phyloP scores from a whole-genome alignment of 164 flowering plant genomes.

The Kingdonia uniflora region DNA sequence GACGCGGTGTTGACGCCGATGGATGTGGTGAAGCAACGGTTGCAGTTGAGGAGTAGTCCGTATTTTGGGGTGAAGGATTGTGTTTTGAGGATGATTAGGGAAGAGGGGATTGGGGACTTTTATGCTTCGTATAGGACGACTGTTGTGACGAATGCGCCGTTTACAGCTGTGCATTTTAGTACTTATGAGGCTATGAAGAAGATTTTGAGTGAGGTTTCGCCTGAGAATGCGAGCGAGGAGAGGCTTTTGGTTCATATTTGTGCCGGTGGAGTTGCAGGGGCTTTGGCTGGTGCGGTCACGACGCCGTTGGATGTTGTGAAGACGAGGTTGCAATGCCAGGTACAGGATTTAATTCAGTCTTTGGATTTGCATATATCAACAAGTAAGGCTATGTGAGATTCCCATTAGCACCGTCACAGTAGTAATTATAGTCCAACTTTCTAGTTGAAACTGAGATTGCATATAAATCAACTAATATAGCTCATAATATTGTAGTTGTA shows the following conservation, averaged over 20 bases:
- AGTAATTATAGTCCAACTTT: too few relatives aligned
- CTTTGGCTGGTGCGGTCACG: conserved; percentile 19
- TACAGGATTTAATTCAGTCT: neutral
- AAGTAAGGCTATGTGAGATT: too few relatives aligned
- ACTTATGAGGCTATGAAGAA: conserved; percentile 21
- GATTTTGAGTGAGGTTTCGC: conserved; percentile 14
- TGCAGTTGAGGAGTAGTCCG: conserved; percentile 18
- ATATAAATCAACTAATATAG: too few relatives aligned
- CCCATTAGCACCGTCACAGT: too few relatives aligned
- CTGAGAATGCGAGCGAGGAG: conserved; percentile 16
- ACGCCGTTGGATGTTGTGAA: conserved; percentile 25
- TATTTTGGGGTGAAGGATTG: conserved; percentile 20
- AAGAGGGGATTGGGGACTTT: conserved; percentile 18
- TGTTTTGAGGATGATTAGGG: conserved; percentile 14
- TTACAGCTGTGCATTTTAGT: conserved; percentile 20
- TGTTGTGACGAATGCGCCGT: conserved; percentile 23
- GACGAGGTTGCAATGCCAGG: conserved; percentile 25
- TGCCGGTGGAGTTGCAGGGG: conserved; percentile 22
- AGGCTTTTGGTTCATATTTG: conserved; percentile 15
- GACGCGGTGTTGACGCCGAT: conserved; percentile 22
- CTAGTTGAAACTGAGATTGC: too few relatives aligned
- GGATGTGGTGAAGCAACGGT: conserved; percentile 24
- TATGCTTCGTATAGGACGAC: conserved; percentile 20
- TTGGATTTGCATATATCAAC: too few relatives aligned
- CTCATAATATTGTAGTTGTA: too few relatives aligned